Evolutionary conservation across 148 eudicot species (phyloP).

Genomic region (Tetragonia tetragonoides): DNA sequence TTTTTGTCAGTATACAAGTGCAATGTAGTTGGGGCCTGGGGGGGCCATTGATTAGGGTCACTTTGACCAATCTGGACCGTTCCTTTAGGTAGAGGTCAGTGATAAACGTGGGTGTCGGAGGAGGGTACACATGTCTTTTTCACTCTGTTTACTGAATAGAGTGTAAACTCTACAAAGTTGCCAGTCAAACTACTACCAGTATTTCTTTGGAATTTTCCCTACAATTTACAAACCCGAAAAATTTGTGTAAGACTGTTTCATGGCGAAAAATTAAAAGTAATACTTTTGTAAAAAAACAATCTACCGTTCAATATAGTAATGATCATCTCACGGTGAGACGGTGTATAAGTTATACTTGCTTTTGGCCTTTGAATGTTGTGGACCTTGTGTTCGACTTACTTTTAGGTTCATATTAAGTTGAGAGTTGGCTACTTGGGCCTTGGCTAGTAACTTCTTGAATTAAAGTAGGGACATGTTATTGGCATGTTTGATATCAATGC

Average conservation of each 20-base stretch:
- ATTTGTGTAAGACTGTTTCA: too few species aligned
- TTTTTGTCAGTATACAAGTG: slow-evolving; percentile 2
- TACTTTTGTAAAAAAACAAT: too few species aligned
- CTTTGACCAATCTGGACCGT: slow-evolving; percentile 26
- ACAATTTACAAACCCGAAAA: too few species aligned
- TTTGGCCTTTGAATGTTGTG: too few species aligned
- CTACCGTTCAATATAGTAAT: too few species aligned
- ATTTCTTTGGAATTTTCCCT: too few species aligned
- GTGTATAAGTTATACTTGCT: too few species aligned
- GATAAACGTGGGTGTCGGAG: slow-evolving; percentile 16
- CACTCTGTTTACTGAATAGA: background rate
- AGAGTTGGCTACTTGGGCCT: background rate
- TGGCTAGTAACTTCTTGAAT: background rate
- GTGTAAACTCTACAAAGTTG: background rate
- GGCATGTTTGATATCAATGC: background rate
- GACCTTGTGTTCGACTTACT: too few species aligned
- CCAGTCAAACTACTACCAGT: too few species aligned
- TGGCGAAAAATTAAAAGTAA: too few species aligned
- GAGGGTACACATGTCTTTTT: slow-evolving; percentile 13
- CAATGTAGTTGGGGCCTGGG: background rate
- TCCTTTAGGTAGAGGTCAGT: slow-evolving; percentile 10
- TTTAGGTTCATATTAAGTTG: too few species aligned
- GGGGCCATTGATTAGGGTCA: slow-evolving; percentile 13
- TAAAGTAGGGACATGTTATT: background rate
- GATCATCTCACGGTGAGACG: too few species aligned